Percentiles rank a stretch among this genome's conserved stretches.
Conservation (phyloP, 139 green algal genomes). For the Astrephomene gubernaculifera region DNA sequence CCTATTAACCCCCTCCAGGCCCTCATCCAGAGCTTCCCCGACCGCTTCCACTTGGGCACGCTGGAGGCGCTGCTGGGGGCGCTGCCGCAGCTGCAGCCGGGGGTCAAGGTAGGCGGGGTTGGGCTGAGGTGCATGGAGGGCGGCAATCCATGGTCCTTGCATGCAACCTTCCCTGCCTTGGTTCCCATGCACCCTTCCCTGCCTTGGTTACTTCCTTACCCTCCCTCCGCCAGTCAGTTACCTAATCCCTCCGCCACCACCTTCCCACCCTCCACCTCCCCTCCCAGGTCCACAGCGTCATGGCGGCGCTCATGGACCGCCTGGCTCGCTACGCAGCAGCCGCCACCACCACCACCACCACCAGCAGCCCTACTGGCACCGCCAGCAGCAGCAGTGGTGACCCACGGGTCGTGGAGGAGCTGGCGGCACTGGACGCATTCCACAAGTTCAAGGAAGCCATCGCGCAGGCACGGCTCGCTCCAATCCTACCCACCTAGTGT, state of each 20-base stretch:
- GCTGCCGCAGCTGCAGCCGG: slow-evolving; percentile 88
- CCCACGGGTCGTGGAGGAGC: slow-evolving; percentile 52
- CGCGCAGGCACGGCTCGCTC: too few relatives aligned
- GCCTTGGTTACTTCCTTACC: too few relatives aligned
- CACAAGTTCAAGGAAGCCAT: slow-evolving; percentile 74
- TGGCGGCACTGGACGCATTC: slow-evolving; percentile 79
- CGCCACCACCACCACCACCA: neutral
- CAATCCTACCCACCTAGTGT: too few relatives aligned
- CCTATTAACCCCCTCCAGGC: neutral
- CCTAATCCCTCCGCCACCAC: neutral
- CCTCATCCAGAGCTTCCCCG: slow-evolving; percentile 84
- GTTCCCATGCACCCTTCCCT: neutral
- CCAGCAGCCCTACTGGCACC: too few relatives aligned
- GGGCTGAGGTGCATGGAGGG: neutral
- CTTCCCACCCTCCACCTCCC: neutral
- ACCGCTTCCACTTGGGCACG: slow-evolving; percentile 96
- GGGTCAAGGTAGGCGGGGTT: slow-evolving; percentile 70
- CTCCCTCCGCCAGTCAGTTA: neutral
- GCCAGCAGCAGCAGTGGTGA: too few relatives aligned
- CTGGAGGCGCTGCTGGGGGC: slow-evolving; percentile 86
- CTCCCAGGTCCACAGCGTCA: slow-evolving; percentile 66
- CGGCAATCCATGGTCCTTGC: neutral
- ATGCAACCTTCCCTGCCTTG: neutral
- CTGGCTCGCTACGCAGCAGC: slow-evolving; percentile 69
- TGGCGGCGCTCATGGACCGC: slow-evolving; percentile 85